Percentiles rank a stretch among this genome's conserved stretches.
Conservation (phyloP, 2,329 filamentous ascomycete genomes). For the Penicillium hesseltinei region DNA sequence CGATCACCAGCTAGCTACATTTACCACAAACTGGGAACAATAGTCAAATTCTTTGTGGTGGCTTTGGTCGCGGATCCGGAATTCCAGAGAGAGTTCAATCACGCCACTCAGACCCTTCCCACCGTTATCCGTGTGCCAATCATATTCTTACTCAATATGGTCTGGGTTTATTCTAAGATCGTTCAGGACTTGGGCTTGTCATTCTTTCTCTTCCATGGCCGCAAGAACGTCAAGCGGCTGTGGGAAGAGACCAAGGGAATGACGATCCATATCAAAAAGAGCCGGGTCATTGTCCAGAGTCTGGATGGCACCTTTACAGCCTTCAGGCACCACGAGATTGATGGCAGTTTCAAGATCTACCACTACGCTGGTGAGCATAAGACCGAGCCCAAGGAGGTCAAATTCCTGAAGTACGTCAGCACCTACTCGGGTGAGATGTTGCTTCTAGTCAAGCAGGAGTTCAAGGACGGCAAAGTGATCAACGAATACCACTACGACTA, state of each 20-base stretch:
- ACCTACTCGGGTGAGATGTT: slow-evolving; percentile 50
- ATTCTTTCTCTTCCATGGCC: slow-evolving; percentile 51
- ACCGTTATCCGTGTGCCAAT: slow-evolving; percentile 37
- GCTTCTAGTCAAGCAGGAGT: slow-evolving; percentile 47
- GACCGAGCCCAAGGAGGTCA: slow-evolving; percentile 46
- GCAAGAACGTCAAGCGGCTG: slow-evolving; percentile 48
- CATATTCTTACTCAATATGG: slow-evolving; percentile 43
- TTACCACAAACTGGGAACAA: slow-evolving; percentile 45
- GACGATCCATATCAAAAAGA: slow-evolving; percentile 48
- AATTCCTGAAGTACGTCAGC: slow-evolving; percentile 46
- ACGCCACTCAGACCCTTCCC: slow-evolving; percentile 41
- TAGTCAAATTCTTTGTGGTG: slow-evolving; percentile 51
- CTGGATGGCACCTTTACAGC: slow-evolving; percentile 51
- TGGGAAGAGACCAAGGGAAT: slow-evolving; percentile 52
- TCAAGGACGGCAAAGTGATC: slow-evolving; percentile 41
- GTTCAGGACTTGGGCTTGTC: slow-evolving; percentile 47
- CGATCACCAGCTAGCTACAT: slow-evolving; percentile 38
- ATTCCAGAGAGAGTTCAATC: slow-evolving; percentile 51
- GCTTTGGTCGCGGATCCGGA: slow-evolving; percentile 54
- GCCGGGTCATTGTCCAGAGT: slow-evolving; percentile 48
- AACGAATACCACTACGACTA: slow-evolving; percentile 55
- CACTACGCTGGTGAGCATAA: slow-evolving; percentile 43
- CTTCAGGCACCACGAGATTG: slow-evolving; percentile 45
- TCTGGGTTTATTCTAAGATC: slow-evolving; percentile 50
- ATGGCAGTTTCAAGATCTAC: slow-evolving; percentile 43